phyloP scores from a whole-genome alignment of 768 basidiomycete genomes.

The Lanmaoa rubissima region DNA sequence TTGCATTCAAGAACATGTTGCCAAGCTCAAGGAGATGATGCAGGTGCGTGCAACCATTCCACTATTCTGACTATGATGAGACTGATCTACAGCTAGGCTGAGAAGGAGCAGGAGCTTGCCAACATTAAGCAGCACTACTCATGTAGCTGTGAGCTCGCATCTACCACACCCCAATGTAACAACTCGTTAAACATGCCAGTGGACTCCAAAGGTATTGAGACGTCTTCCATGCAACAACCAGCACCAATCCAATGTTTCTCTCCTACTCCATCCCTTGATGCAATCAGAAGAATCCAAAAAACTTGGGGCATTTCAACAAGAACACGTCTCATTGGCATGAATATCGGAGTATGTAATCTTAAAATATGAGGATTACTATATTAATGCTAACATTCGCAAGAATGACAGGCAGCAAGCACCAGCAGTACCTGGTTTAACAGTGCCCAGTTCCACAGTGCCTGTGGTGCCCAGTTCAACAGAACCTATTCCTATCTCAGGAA shows the following conservation, averaged over 20 bases:
- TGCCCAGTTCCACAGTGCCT: too few species aligned
- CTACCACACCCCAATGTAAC: background rate
- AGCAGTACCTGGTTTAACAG: background rate
- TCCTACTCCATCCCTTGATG: background rate
- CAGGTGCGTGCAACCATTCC: background rate
- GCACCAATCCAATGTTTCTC: background rate
- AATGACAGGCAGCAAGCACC: background rate
- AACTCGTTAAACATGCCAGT: background rate
- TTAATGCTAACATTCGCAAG: background rate
- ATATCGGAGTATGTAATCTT: background rate
- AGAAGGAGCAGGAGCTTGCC: constrained; percentile 7
- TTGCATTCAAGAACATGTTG: background rate
- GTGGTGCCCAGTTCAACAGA: too few species aligned
- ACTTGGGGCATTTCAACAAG: background rate
- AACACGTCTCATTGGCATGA: background rate
- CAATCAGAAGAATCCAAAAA: background rate
- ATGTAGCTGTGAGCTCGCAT: background rate
- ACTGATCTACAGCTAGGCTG: background rate
- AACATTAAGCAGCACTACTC: constrained; percentile 8
- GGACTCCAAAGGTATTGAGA: too few species aligned
- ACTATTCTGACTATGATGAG: background rate
- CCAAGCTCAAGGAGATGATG: background rate
- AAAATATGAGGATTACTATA: background rate
- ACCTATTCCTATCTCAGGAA: background rate
- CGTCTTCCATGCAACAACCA: too few species aligned